Evolutionary conservation across 2,329 filamentous ascomycete species (phyloP).

Genomic region (Fusarium armeniacum): DNA sequence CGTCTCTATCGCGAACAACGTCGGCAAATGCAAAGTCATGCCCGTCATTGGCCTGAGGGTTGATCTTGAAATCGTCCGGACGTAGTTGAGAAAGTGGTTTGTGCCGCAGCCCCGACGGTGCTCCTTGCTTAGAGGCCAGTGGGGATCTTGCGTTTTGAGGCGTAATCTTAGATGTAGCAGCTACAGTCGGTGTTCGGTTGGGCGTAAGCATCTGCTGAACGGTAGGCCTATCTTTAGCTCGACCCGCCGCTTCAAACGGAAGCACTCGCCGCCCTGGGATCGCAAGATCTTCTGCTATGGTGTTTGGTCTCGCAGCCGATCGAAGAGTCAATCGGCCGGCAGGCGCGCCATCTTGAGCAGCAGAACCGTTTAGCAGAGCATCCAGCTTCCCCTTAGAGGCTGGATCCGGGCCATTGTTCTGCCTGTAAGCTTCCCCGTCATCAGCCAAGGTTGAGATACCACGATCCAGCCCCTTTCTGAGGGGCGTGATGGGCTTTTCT

Average conservation of each 20-base stretch:
- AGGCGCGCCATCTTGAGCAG: constrained; percentile 41
- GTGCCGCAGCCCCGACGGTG: constrained; percentile 64
- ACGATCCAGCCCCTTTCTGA: constrained; percentile 50
- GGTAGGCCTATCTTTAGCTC: constrained; percentile 27
- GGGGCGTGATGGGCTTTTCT: constrained; percentile 40
- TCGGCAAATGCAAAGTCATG: constrained; percentile 80
- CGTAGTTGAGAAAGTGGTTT: constrained; percentile 70
- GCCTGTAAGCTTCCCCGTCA: constrained; percentile 58
- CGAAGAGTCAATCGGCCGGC: constrained; percentile 49
- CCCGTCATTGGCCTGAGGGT: constrained; percentile 78
- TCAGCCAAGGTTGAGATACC: constrained; percentile 63
- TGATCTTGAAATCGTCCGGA: constrained; percentile 84
- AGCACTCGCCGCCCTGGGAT: constrained; percentile 60
- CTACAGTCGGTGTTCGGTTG: constrained; percentile 11
- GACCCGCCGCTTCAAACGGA: constrained; percentile 52
- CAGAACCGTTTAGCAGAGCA: constrained; percentile 53
- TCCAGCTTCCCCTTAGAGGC: constrained; percentile 52
- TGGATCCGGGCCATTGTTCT: constrained; percentile 22
- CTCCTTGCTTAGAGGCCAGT: constrained; percentile 44
- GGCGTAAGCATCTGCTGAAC: constrained; percentile 27
- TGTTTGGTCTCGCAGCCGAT: constrained; percentile 34
- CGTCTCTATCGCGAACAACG: constrained; percentile 77
- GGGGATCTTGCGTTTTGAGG: constrained; percentile 34
- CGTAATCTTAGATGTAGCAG: constrained; percentile 25
- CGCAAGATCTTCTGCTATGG: constrained; percentile 45